Conservation (phyloP, 768 basidiomycete species). For the Lenzites betulinus region DNA sequence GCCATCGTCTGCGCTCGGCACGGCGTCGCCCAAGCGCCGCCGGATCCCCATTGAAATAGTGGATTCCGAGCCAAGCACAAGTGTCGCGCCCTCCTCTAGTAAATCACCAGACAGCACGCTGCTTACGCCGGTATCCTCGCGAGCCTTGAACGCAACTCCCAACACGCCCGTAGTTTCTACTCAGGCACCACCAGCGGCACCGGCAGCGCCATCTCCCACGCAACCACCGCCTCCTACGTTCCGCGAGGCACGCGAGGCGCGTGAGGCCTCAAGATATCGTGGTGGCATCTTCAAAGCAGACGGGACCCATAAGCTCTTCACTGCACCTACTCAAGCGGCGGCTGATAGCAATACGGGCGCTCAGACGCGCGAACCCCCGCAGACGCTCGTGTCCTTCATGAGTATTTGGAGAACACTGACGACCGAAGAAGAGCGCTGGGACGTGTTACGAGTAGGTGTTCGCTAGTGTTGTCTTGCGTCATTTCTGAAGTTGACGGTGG, state of each 20-base stretch:
- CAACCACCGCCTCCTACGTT: constrained; percentile 43
- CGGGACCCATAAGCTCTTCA: constrained; percentile 62
- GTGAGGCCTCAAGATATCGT: constrained; percentile 54
- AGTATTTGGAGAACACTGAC: constrained; percentile 54
- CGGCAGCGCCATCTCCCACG: constrained; percentile 6
- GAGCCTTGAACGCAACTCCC: constrained; percentile 23
- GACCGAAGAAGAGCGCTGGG: constrained; percentile 52
- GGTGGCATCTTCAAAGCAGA: constrained; percentile 74
- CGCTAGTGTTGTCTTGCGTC: background rate
- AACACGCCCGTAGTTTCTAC: background rate
- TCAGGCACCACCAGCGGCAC: background rate
- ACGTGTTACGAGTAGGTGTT: constrained; percentile 56
- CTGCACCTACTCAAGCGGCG: constrained; percentile 5
- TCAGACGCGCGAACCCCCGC: constrained; percentile 33
- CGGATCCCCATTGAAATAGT: constrained; percentile 67
- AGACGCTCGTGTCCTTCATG: constrained; percentile 63
- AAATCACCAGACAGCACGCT: constrained; percentile 25
- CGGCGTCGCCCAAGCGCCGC: constrained; percentile 43
- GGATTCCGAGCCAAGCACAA: constrained; percentile 36
- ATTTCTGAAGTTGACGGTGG: background rate
- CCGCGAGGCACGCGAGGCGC: constrained; percentile 57
- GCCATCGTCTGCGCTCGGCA: background rate
- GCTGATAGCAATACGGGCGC: constrained; percentile 1
- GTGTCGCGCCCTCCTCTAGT: constrained; percentile 7
- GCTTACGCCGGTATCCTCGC: constrained; percentile 44